Evolutionary conservation across 257 asterid species (phyloP), one percentile per base, ranked within the genome.

Genomic region (Dorcoceras hygrometricum): DNA sequence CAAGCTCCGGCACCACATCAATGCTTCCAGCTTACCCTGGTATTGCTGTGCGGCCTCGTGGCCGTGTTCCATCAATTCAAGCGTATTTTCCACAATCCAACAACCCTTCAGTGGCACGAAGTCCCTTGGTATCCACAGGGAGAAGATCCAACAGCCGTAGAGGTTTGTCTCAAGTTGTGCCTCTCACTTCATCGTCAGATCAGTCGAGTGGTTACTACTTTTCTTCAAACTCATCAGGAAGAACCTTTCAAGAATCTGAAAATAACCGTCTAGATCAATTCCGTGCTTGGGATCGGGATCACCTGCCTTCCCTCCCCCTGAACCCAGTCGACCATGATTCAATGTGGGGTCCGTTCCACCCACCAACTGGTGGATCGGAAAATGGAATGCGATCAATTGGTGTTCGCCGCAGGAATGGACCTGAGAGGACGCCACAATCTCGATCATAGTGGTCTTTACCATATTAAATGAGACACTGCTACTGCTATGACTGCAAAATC

Each of bases 401-500:
- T 74, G 76, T 75, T 67, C 82, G 88, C 25, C 95, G 74, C 70
- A 81, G 96, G 80, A 90, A 84, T 60, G 96, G 96, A 72, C 73
- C 92, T 11, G 93, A 82, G 67, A 86, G 96, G 82, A 77, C 76
- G 89, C 90, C 90, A 54, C 95, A 87, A 71, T 80, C 83, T 66
- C 86, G 89, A 80, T 78, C 77, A 75, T 85, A 80, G 78, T 70
- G 71, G 59, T 32, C 67, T 57, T n/a, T 60, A 65, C 68, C 67
- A 25, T 70, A 67, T 75, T 68, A 26, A 73, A 73, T 65, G 67
- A 73, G 64, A 75, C 76, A 69, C 75, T 81, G 69, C 65, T 75
- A 75, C 60, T 58, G 58, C 79, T 78, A 65, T 82, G 87, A 71
- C 82, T 73, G 79, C 25, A 29, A 51, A 72, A 53, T 60, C 71